A percentile compares a stretch with the other conserved stretches of the same genome.
These are phyloP conservation scores for Toxicodendron radicans DNA, from an alignment of 345 rosid species.

Conservation along the genomic window DNA sequence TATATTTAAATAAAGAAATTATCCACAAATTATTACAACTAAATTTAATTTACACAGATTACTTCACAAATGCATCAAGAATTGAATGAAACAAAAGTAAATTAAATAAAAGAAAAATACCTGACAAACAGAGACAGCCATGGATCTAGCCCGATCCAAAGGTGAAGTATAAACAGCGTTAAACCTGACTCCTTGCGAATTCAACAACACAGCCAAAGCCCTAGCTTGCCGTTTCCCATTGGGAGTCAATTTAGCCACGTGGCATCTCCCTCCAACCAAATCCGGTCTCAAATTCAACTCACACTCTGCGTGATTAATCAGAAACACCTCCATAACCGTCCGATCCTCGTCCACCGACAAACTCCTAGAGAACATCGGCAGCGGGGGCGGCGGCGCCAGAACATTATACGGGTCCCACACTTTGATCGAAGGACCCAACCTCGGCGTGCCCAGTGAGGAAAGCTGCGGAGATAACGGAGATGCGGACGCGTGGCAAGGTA, in stretches of 20 bases:
- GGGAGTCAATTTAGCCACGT: conserved; percentile 56
- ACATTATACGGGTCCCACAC: conserved; percentile 99
- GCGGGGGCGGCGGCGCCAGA: conserved; percentile 63
- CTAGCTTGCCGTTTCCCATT: conserved; percentile 91
- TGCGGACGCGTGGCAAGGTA: conserved; percentile 90
- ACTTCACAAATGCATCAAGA: neutral
- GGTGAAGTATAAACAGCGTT: conserved; percentile 73
- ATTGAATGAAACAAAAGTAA: neutral
- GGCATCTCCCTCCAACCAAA: conserved; percentile 82
- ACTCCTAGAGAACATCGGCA: conserved; percentile 44
- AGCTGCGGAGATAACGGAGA: conserved; percentile 92
- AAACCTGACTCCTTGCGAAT: conserved; percentile 76
- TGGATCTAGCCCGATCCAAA: conserved; percentile 78
- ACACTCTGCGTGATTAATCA: conserved; percentile 80
- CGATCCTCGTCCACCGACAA: conserved; percentile 47
- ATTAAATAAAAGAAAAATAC: conserved; percentile 30
- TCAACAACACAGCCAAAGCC: conserved; percentile 83
- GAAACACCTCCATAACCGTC: conserved; percentile 55
- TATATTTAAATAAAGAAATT: no score
- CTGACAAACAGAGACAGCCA: conserved; percentile 81
- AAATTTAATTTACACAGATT: neutral
- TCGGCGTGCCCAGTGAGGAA: conserved; percentile 83
- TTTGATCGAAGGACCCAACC: conserved; percentile 85
- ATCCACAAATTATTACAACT: neutral
- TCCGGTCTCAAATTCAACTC: conserved; percentile 72